phyloP scores from a whole-genome alignment of 345 rosid species.

The Clarkia xantiana region DNA sequence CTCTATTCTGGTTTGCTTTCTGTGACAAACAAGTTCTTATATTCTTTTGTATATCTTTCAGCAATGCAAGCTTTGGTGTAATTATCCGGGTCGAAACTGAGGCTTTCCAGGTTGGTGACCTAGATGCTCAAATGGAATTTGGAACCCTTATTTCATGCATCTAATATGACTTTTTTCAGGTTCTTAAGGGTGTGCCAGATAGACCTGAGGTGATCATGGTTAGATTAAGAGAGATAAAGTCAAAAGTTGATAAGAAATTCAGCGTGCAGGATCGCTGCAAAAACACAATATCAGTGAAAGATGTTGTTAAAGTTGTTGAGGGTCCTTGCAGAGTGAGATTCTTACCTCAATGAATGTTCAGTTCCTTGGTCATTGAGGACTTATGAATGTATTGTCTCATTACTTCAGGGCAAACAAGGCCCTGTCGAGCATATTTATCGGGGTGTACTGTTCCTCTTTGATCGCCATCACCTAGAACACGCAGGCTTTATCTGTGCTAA shows the following conservation, averaged over 20 bases:
- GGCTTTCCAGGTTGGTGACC: constrained; percentile 61
- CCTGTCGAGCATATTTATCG: constrained; percentile 79
- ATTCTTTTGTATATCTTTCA: constrained; percentile 24
- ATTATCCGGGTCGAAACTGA: constrained; percentile 93
- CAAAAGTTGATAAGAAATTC: constrained; percentile 68
- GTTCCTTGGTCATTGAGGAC: not conserved
- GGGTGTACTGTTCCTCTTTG: constrained; percentile 62
- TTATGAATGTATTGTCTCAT: not conserved
- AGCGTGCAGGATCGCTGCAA: constrained; percentile 56
- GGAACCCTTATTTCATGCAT: not conserved
- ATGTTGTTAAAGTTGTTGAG: constrained; percentile 64
- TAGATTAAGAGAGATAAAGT: constrained; percentile 83
- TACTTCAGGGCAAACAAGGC: constrained; percentile 76
- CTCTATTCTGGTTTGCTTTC: not conserved
- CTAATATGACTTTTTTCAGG: constrained; percentile 20
- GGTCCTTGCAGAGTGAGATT: constrained; percentile 80
- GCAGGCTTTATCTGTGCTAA: constrained; percentile 91
- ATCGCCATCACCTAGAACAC: constrained; percentile 94
- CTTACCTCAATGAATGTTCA: constrained; percentile 6
- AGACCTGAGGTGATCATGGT: constrained; percentile 75
- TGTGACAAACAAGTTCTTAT: constrained; percentile 1
- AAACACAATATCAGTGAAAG: constrained; percentile 60
- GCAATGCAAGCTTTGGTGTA: constrained; percentile 81
- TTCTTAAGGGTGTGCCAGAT: constrained; percentile 91
- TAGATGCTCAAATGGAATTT: not conserved